A percentile compares a stretch with the other conserved stretches of the same genome.
phyloP scores from a whole-genome alignment of 768 basidiomycete genomes.

The Candolleomyces aberdarensis region DNA sequence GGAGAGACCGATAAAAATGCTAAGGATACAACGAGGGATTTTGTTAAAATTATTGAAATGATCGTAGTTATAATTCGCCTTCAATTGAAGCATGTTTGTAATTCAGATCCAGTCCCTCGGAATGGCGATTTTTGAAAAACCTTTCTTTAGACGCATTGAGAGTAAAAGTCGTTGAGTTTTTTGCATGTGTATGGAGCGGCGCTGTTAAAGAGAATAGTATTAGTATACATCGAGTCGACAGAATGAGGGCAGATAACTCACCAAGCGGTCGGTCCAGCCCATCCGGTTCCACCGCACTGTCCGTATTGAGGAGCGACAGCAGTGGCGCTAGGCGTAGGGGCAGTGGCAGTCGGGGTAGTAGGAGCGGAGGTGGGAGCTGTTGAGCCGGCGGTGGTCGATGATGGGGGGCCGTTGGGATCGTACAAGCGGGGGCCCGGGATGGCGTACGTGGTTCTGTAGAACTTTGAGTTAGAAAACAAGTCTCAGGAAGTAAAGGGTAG shows the following conservation, averaged over 20 bases:
- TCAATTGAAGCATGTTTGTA: too few species aligned
- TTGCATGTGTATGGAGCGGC: conserved; percentile 35
- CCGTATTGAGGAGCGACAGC: conserved; percentile 37
- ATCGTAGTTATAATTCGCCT: too few species aligned
- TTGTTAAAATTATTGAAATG: too few species aligned
- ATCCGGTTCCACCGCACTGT: conserved; percentile 43
- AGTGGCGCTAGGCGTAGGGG: neutral
- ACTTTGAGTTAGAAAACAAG: too few species aligned
- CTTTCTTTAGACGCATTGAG: too few species aligned
- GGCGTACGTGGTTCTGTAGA: conserved; percentile 31
- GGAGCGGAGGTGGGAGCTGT: conserved; percentile 16
- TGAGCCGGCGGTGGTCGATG: conserved; percentile 10
- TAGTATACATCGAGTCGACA: neutral
- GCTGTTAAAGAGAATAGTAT: conserved; percentile 13
- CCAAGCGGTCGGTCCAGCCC: conserved; percentile 37
- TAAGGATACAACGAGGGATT: too few species aligned
- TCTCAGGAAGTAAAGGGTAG: too few species aligned
- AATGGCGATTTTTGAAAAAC: too few species aligned
- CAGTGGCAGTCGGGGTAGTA: conserved; percentile 14
- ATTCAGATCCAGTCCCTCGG: too few species aligned
- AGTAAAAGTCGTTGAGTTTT: neutral
- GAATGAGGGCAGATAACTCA: conserved; percentile 13
- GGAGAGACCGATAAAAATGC: too few species aligned
- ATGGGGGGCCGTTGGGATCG: conserved; percentile 18
- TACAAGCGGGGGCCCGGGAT: conserved; percentile 49